These are phyloP conservation scores for Diaporthe caulivora DNA, from an alignment of 2,329 filamentous ascomycete species.

Conservation along the genomic window DNA sequence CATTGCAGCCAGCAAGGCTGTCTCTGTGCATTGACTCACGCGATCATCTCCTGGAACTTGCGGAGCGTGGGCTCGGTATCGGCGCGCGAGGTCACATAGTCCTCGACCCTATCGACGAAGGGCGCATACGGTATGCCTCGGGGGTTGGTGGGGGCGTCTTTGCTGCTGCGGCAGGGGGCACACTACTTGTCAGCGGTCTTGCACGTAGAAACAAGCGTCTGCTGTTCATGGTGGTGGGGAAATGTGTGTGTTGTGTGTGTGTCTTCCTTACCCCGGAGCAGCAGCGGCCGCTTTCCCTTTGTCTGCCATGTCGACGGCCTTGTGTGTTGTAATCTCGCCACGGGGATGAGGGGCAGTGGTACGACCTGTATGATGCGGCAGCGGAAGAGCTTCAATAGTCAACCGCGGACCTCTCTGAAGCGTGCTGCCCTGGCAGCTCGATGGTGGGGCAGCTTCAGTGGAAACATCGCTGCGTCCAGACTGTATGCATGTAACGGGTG, in stretches of 20 bases:
- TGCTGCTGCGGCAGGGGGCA: conserved; percentile 48
- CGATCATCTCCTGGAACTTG: conserved; percentile 94
- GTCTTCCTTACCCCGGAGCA: conserved; percentile 49
- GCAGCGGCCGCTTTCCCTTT: conserved; percentile 51
- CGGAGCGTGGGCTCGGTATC: conserved; percentile 86
- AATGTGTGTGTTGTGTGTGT: no score
- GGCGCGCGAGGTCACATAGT: conserved; percentile 82
- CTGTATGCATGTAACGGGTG: conserved; percentile 25
- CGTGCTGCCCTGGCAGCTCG: conserved; percentile 12
- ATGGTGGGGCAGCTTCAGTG: conserved; percentile 28
- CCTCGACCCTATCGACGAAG: conserved; percentile 89
- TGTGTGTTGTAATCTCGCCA: not conserved
- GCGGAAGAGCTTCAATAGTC: not conserved
- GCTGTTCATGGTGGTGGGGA: not conserved
- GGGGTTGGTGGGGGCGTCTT: conserved; percentile 77
- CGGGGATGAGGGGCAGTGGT: not conserved
- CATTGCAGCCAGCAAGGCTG: not conserved
- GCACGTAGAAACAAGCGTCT: not conserved
- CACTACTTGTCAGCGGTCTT: conserved; percentile 15
- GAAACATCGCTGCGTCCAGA: not conserved
- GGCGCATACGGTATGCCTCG: conserved; percentile 86
- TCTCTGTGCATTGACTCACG: conserved; percentile 65
- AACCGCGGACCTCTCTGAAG: not conserved
- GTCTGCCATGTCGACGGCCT: conserved; percentile 51
- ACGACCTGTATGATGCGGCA: not conserved